Evolutionary conservation across 257 asterid species (phyloP).

Genomic region (Nemophila menziesii): DNA sequence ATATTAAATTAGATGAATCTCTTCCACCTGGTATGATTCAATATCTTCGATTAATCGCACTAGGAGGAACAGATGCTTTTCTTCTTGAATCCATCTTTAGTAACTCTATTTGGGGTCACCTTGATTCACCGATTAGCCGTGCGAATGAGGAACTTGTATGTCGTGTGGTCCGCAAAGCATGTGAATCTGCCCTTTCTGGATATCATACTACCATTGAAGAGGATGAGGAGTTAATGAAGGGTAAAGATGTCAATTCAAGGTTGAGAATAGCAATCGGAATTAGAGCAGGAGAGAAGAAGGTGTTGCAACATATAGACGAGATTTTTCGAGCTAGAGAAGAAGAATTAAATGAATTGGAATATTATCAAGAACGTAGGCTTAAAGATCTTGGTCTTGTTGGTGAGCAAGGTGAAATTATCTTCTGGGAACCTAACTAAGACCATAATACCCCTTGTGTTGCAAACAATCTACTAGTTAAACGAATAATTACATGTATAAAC

Average conservation of each 20-base stretch:
- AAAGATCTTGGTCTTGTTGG: constrained; percentile 95
- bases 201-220: constrained; percentile 80
- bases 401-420: constrained; percentile 89
- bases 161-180: constrained; percentile 49
- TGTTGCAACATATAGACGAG: constrained; percentile 62
- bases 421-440: constrained; percentile 75
- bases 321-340: constrained; percentile 57
- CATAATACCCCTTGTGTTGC: too few species aligned
- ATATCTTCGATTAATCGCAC: constrained; percentile 65
- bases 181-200: constrained; percentile 67
- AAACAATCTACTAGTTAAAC: too few species aligned
- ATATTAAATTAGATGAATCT: constrained; percentile 56
- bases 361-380: constrained; percentile 84
- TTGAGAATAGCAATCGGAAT: constrained; percentile 60
- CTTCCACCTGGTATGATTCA: constrained; percentile 70
- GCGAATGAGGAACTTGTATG: constrained; percentile 85
- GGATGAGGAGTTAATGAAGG: constrained; percentile 70
- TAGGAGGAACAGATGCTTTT: constrained; percentile 80
- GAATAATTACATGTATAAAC: too few species aligned
- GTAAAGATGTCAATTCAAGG: constrained; percentile 53
- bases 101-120: constrained; percentile 66
- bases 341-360: constrained; percentile 66
- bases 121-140: constrained; percentile 66
- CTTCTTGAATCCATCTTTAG: constrained; percentile 76
- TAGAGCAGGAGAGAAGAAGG: constrained; percentile 81